Conservation (phyloP, 2,329 filamentous ascomycete genomes). For the Fusarium odoratissimum region DNA sequence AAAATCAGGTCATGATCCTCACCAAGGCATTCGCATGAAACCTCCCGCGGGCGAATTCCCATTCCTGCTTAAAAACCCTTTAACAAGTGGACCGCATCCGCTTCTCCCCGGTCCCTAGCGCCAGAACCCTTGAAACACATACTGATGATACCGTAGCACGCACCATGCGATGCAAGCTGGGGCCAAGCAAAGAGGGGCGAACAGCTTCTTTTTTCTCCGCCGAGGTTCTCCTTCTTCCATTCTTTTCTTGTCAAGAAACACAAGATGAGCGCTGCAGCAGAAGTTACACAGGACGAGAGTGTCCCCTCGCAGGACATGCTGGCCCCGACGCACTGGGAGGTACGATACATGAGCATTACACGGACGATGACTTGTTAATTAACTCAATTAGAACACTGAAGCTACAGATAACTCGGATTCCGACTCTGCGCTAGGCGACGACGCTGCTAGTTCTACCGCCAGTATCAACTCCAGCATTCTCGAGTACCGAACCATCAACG, state of each 20-base stretch:
- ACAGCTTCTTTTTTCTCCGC: background rate
- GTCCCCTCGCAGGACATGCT: conserved; percentile 5
- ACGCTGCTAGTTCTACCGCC: conserved; percentile 21
- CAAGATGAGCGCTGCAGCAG: conserved; percentile 7
- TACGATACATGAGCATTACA: background rate
- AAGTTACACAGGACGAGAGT: background rate
- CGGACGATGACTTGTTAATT: background rate
- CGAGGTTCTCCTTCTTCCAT: no score
- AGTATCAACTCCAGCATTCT: conserved; percentile 38
- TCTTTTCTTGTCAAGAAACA: fast-evolving
- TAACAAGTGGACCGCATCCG: background rate
- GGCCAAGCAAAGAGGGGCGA: conserved; percentile 6
- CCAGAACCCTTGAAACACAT: background rate
- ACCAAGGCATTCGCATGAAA: background rate
- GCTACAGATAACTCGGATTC: background rate
- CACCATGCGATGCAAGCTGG: conserved; percentile 9
- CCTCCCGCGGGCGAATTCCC: background rate
- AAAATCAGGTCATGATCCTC: background rate
- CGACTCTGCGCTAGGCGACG: conserved; percentile 30
- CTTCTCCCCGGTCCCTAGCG: conserved; percentile 16
- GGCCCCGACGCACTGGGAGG: conserved; percentile 36
- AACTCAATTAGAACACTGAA: conserved; percentile 8
- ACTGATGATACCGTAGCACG: background rate
- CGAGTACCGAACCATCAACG: conserved; percentile 36
- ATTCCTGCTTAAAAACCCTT: background rate